Conservation (phyloP, 2,329 filamentous ascomycete species). For the Penicillium sp. region DNA sequence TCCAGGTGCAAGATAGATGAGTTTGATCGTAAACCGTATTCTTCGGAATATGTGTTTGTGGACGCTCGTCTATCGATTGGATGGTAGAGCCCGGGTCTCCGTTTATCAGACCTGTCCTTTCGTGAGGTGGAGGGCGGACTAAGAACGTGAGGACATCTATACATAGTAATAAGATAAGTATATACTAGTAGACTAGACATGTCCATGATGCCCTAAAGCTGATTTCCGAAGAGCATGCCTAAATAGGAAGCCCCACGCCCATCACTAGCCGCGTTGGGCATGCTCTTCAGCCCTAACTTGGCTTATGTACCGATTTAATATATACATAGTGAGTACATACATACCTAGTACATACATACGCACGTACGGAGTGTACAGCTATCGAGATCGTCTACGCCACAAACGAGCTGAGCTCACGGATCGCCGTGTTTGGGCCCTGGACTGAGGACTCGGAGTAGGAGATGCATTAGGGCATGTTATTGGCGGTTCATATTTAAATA, state of each 20-base stretch:
- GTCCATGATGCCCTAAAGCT: background rate
- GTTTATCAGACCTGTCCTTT: slow-evolving; percentile 53
- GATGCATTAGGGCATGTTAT: too few species aligned
- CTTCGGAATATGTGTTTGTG: slow-evolving; percentile 2
- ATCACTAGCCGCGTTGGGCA: too few species aligned
- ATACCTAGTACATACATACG: background rate
- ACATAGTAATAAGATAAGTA: background rate
- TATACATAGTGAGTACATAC: too few species aligned
- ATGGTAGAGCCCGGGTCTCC: slow-evolving; percentile 30
- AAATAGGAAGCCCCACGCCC: background rate
- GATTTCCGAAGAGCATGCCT: background rate
- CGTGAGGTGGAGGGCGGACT: slow-evolving; percentile 52
- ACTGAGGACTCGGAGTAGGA: too few species aligned
- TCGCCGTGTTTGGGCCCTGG: too few species aligned
- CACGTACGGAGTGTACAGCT: too few species aligned
- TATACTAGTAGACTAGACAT: too few species aligned
- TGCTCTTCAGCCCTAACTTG: too few species aligned
- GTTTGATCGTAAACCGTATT: slow-evolving; percentile 6
- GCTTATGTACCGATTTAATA: too few species aligned
- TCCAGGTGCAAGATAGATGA: background rate
- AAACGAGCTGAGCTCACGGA: too few species aligned
- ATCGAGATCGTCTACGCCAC: too few species aligned
- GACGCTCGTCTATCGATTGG: background rate
- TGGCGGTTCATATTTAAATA: too few species aligned
- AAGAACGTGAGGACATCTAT: slow-evolving; percentile 51